Conservation (phyloP, 192 early-diverging fungal genomes). For the Piromyces finnis region DNA sequence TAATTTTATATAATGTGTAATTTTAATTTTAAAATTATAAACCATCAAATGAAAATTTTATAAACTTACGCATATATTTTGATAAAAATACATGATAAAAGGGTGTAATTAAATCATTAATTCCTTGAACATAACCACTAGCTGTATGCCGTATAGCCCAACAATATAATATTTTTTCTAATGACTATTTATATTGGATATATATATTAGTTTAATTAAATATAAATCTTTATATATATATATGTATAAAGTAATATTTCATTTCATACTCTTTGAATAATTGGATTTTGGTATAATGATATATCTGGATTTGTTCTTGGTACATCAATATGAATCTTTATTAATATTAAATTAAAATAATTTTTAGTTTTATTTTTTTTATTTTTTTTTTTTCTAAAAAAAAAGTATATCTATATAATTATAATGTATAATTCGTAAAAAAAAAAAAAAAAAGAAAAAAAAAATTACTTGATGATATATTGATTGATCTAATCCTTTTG, state of each 20-base stretch:
- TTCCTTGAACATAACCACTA: slow-evolving; percentile 95
- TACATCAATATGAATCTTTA: slow-evolving; percentile 82
- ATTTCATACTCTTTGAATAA: slow-evolving; percentile 67
- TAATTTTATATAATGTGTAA: too few relatives aligned
- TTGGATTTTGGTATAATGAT: slow-evolving; percentile 58
- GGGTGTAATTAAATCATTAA: slow-evolving; percentile 93
- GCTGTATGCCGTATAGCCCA: slow-evolving; percentile 97
- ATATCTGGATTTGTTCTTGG: slow-evolving; percentile 73
- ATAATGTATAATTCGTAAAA: too few relatives aligned
- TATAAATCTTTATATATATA: too few relatives aligned
- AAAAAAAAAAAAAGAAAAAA: too few relatives aligned
- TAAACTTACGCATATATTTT: slow-evolving; percentile 35
- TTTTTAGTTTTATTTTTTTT: neutral
- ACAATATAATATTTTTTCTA: slow-evolving; percentile 83
- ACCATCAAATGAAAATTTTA: too few relatives aligned
- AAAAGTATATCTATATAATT: too few relatives aligned
- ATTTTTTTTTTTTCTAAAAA: too few relatives aligned
- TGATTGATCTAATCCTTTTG: slow-evolving; percentile 55
- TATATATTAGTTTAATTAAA: too few relatives aligned
- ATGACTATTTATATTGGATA: too few relatives aligned
- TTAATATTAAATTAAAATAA: neutral
- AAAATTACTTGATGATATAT: slow-evolving; percentile 71
- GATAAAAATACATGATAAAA: slow-evolving; percentile 86
- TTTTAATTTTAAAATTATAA: too few relatives aligned
- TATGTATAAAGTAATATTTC: too few relatives aligned